These are phyloP conservation scores for Imleria badia DNA, from an alignment of 768 basidiomycete genomes.

Conservation along the genomic window DNA sequence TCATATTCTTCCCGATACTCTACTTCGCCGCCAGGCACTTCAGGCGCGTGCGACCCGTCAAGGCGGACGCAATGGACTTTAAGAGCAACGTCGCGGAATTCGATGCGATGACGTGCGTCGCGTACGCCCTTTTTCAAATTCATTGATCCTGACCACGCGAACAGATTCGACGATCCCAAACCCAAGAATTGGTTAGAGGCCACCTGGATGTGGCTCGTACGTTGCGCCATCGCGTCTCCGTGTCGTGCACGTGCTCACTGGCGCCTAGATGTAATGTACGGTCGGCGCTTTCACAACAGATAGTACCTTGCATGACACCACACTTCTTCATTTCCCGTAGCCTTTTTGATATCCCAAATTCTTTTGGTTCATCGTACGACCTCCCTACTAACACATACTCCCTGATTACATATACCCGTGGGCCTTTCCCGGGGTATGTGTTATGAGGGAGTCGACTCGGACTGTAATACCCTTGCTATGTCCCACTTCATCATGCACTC, in stretches of 20 bases:
- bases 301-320: no score
- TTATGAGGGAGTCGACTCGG: no score
- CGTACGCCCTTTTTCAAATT: no score
- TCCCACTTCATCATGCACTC: no score
- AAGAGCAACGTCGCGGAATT: constrained; percentile 22
- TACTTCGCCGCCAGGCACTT: constrained; percentile 33
- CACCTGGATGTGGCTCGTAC: constrained; percentile 28
- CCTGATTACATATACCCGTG: no score
- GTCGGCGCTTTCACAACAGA: no score
- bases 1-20: constrained; percentile 46
- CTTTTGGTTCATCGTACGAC: no score
- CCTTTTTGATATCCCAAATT: no score
- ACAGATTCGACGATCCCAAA: constrained; percentile 23
- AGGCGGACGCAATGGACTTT: constrained; percentile 26
- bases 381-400: no score
- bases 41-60: constrained; percentile 11
- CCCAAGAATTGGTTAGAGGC: constrained; percentile 26
- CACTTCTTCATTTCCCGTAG: no score
- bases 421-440: no score
- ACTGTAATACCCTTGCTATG: no score
- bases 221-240: neutral
- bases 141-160: neutral
- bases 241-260: neutral
- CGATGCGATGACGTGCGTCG: constrained; percentile 25
- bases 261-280: constrained; percentile 9